phyloP scores from a whole-genome alignment of 768 basidiomycete species.

The Cyclocybe aegerita region DNA sequence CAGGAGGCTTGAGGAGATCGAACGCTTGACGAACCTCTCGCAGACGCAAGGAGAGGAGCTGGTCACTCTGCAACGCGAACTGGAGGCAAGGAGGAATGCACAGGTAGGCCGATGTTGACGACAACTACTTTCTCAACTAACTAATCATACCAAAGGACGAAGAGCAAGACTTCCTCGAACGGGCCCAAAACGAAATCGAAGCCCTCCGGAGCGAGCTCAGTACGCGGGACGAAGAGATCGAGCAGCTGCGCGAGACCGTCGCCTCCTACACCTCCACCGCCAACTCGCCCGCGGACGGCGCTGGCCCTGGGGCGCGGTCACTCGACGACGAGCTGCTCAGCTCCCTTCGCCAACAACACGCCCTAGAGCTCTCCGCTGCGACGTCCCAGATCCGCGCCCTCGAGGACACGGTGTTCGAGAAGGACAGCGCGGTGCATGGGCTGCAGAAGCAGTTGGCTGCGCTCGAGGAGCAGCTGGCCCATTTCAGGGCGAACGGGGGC shows the following conservation, averaged over 20 bases:
- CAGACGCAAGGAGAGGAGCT: conserved; percentile 56
- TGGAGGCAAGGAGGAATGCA: conserved; percentile 43
- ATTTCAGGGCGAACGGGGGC: conserved; percentile 34
- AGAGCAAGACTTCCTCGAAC: conserved; percentile 59
- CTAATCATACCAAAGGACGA: conserved; percentile 44
- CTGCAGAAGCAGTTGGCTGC: conserved; percentile 65
- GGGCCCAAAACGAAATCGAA: conserved; percentile 72
- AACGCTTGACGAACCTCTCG: conserved; percentile 44
- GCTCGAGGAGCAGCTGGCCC: conserved; percentile 66
- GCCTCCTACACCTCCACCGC: too few species aligned
- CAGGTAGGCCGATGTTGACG: conserved; percentile 28
- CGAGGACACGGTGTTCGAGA: conserved; percentile 71
- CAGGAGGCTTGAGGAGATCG: conserved; percentile 57
- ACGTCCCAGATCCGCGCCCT: conserved; percentile 78
- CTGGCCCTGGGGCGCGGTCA: conserved; percentile 39
- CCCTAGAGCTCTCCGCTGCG: conserved; percentile 76
- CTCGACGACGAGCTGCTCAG: conserved; percentile 75
- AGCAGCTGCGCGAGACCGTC: conserved; percentile 49
- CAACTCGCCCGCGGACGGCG: conserved; percentile 37
- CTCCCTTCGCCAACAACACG: conserved; percentile 71
- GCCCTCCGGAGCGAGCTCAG: conserved; percentile 59
- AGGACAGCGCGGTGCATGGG: conserved; percentile 65
- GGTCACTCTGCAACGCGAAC: conserved; percentile 46
- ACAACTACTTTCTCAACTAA: background rate
- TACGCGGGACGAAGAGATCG: conserved; percentile 66